These are phyloP conservation scores for Suillus subaureus DNA, from an alignment of 768 basidiomycete genomes.

Conservation along the genomic window DNA sequence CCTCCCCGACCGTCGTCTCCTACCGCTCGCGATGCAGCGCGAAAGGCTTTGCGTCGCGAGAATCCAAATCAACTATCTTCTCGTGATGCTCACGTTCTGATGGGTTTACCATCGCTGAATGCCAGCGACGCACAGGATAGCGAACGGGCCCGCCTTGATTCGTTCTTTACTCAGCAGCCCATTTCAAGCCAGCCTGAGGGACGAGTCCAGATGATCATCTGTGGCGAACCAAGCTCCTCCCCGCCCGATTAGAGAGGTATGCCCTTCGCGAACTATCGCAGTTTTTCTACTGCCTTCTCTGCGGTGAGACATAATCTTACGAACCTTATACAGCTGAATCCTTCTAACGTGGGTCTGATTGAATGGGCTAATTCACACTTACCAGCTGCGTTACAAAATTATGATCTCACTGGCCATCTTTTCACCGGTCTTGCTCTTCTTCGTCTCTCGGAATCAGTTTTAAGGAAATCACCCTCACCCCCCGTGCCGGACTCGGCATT, in stretches of 20 bases:
- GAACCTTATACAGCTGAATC: slow-evolving; percentile 25
- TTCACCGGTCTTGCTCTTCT: slow-evolving; percentile 79
- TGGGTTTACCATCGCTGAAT: slow-evolving; percentile 51
- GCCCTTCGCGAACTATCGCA: slow-evolving; percentile 33
- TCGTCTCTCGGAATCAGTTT: slow-evolving; percentile 83
- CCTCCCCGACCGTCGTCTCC: slow-evolving; percentile 96
- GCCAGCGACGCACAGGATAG: slow-evolving; percentile 32
- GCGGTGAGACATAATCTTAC: slow-evolving; percentile 7
- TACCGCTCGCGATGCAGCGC: slow-evolving; percentile 81
- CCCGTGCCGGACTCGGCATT: slow-evolving; percentile 82
- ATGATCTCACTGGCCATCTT: slow-evolving; percentile 42
- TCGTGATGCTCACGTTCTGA: slow-evolving; percentile 76
- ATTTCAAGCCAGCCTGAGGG: slow-evolving; percentile 21
- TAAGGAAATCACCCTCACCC: slow-evolving; percentile 63
- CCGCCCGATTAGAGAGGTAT: slow-evolving; percentile 67
- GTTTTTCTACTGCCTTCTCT: slow-evolving; percentile 17
- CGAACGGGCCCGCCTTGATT: slow-evolving; percentile 53
- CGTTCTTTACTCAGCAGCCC: slow-evolving; percentile 53
- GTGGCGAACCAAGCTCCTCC: slow-evolving; percentile 47
- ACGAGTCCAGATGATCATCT: slow-evolving; percentile 18
- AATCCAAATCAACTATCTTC: slow-evolving; percentile 81
- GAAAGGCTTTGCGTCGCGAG: slow-evolving; percentile 82
- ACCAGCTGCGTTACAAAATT: slow-evolving; percentile 61
- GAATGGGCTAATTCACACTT: slow-evolving; percentile 91
- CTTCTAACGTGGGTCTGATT: slow-evolving; percentile 55